These are phyloP conservation scores for Aurantiochytrium sp. DNA, from an alignment of 108 stramenopile genomes.

Conservation along the genomic window DNA sequence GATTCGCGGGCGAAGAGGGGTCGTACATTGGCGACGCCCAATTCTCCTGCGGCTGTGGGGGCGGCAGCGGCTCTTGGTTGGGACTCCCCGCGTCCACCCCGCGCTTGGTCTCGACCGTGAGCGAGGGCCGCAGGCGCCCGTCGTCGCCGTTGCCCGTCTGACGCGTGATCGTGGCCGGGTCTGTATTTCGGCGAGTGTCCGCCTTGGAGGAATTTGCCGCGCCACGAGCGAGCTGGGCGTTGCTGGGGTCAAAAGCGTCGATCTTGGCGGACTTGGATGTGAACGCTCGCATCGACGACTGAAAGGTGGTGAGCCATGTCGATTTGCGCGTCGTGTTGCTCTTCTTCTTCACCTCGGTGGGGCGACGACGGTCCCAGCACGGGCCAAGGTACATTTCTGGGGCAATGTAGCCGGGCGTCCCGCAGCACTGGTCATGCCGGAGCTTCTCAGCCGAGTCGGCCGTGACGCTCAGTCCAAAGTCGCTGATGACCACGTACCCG, in stretches of 20 bases:
- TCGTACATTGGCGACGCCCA: too few relatives aligned
- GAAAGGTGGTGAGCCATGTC: not conserved
- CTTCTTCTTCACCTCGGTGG: not conserved
- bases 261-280: not conserved
- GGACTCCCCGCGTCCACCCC: too few relatives aligned
- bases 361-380: not conserved
- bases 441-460: not conserved
- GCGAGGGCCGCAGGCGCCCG: too few relatives aligned
- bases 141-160: too few relatives aligned
- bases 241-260: not conserved
- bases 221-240: not conserved
- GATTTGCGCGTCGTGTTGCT: not conserved
- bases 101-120: too few relatives aligned
- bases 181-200: too few relatives aligned
- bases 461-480: slow-evolving; percentile 47
- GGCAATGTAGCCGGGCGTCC: slow-evolving; percentile 21
- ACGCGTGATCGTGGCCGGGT: too few relatives aligned
- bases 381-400: slow-evolving; percentile 23
- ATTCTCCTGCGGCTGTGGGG: too few relatives aligned
- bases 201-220: not conserved
- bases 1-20: not conserved
- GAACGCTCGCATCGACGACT: not conserved
- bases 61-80: too few relatives aligned
- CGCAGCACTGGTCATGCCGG: slow-evolving; percentile 14
- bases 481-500: slow-evolving; percentile 43